Evolutionary conservation across 805 yeast species (phyloP), one percentile per base, ranked within the genome.

Genomic region (Limtongia smithiae): DNA sequence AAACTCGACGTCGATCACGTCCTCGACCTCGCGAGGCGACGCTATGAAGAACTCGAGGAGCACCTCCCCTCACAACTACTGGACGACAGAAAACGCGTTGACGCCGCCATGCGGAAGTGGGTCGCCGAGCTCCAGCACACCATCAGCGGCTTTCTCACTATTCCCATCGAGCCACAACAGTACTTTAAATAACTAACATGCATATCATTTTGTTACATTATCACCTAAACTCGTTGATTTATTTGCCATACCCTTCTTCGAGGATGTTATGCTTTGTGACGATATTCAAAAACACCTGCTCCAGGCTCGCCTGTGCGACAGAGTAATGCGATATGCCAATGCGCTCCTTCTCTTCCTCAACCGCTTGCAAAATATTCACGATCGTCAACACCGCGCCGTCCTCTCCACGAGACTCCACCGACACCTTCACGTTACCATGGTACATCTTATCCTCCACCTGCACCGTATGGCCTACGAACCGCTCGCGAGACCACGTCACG

Each of bases 221-320:
- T n/a, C n/a, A n/a, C n/a, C n/a, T n/a, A n/a, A n/a, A n/a, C n/a
- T n/a, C n/a, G n/a, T n/a, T n/a, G n/a, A n/a, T n/a, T n/a, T 24
- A 27, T n/a, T 37, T 17, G 11, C 22, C 36, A 25, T 53, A 53
- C 20, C 62, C 63, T 35, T 62, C 64, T 37, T 62, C 66, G 8
- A 31, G 37, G 12, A 61, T 56, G 20, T 60, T 43, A 49, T 63
- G 63, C 12, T 47, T 45, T 1, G 65, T 59, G 3, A 65, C 66
- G 35, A 65, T 65, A 14, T 49, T 55, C 41, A 65, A 50, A 46
- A 65, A 65, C 33, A 65, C 68, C 44, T 65, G 67, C 48, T 65
- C 67, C 24, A 65, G 41, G 15, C 66, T 57, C 3, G 69, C 60
- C 17, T 59, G 62, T 7, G 63, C 44, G 1, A 65, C 65, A 2